Conservation (phyloP, 352 stramenopile genomes). For the Phytophthora syringae region DNA sequence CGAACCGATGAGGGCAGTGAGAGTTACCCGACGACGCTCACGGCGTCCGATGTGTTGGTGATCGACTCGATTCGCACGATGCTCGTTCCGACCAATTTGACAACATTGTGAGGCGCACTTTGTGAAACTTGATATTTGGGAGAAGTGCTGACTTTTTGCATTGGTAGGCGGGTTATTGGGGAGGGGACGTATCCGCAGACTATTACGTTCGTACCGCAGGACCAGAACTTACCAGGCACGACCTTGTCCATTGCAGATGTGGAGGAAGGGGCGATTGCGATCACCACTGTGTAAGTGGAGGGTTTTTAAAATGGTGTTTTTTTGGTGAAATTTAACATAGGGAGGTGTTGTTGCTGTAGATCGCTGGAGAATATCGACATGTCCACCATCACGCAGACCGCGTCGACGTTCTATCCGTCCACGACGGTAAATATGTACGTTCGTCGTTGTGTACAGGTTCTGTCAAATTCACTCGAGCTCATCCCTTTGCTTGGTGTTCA, state of each 20-base stretch:
- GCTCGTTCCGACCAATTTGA: conserved; percentile 28
- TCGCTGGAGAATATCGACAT: conserved; percentile 42
- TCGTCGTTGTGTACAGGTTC: too few relatives aligned
- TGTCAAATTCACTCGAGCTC: too few relatives aligned
- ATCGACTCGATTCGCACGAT: conserved; percentile 42
- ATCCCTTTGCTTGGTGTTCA: background rate
- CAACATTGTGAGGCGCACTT: conserved; percentile 31
- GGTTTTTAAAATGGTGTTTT: background rate
- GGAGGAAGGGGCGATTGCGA: conserved; percentile 17
- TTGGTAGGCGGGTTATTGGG: conserved; percentile 18
- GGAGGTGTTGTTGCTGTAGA: conserved; percentile 6
- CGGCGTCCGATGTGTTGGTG: conserved; percentile 26
- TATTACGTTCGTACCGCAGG: conserved; percentile 36
- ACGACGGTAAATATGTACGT: conserved; percentile 39
- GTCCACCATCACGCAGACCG: conserved; percentile 35
- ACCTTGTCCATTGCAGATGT: conserved; percentile 27
- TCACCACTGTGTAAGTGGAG: conserved; percentile 35
- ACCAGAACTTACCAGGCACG: conserved; percentile 30
- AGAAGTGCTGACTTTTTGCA: background rate
- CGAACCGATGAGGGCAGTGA: conserved; percentile 13
- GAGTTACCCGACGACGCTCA: conserved; percentile 29
- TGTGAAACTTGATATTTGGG: background rate
- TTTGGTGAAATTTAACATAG: background rate
- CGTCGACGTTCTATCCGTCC: conserved; percentile 33
- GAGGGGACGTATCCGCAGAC: conserved; percentile 29